phyloP scores from a whole-genome alignment of 306 rosid genomes.

The Lathyrus oleraceus region DNA sequence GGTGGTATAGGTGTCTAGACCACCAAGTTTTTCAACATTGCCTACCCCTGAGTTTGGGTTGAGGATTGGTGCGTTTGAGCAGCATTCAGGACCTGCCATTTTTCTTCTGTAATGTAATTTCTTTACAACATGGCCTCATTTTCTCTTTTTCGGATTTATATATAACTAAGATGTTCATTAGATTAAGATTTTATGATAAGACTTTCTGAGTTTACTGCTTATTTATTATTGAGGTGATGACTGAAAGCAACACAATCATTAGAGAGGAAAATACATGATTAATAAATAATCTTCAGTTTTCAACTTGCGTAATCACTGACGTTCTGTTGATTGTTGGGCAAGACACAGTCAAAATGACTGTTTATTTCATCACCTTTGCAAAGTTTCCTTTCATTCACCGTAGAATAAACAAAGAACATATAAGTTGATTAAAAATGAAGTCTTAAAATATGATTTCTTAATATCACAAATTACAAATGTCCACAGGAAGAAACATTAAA shows the following conservation, averaged over 20 bases:
- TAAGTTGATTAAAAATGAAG: neutral
- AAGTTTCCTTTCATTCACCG: neutral
- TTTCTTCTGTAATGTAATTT: neutral
- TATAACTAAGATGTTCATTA: neutral
- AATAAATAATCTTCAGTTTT: neutral
- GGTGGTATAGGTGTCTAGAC: conserved; percentile 13
- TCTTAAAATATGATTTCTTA: conserved; percentile 3
- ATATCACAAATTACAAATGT: neutral
- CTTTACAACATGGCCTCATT: neutral
- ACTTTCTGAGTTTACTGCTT: neutral
- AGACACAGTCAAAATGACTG: neutral
- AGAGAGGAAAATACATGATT: neutral
- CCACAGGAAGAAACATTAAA: neutral
- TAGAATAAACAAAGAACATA: neutral
- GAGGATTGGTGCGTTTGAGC: conserved; percentile 30
- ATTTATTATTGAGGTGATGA: neutral
- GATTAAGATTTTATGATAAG: neutral
- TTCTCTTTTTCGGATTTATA: neutral
- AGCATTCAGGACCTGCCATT: conserved; percentile 21
- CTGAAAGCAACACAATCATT: neutral
- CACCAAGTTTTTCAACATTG: conserved; percentile 24
- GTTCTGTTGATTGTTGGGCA: neutral
- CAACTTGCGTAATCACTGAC: neutral
- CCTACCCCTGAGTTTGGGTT: conserved; percentile 11
- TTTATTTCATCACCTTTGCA: neutral